These are phyloP conservation scores for Yarrowia keelungensis DNA, from an alignment of 805 yeast genomes.

Conservation along the genomic window DNA sequence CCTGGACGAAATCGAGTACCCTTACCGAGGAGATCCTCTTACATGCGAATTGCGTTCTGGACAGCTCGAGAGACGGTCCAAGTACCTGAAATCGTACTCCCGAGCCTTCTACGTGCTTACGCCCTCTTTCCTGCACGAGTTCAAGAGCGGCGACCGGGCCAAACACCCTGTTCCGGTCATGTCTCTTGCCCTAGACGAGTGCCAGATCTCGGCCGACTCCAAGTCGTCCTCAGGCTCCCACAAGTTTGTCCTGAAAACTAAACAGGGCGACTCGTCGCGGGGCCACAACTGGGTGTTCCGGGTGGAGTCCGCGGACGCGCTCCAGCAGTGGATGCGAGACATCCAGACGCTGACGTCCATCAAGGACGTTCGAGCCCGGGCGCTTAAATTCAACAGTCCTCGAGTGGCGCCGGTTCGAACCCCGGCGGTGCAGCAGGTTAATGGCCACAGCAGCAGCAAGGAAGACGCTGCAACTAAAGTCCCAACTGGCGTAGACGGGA, in stretches of 20 bases:
- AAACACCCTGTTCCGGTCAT: conserved; percentile 82
- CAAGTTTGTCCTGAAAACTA: conserved; percentile 81
- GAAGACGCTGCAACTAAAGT: too few species aligned
- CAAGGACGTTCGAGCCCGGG: conserved; percentile 58
- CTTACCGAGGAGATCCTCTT: conserved; percentile 71
- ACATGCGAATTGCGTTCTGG: conserved; percentile 77
- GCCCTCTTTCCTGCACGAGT: conserved; percentile 86
- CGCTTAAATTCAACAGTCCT: conserved; percentile 36
- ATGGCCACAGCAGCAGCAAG: conserved; percentile 22
- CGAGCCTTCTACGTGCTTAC: conserved; percentile 91
- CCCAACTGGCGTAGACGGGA: too few species aligned
- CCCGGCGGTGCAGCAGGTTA: neutral
- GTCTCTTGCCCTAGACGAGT: conserved; percentile 80
- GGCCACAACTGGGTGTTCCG: conserved; percentile 96
- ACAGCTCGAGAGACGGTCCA: conserved; percentile 84
- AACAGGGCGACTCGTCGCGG: conserved; percentile 67
- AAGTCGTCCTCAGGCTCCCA: conserved; percentile 59
- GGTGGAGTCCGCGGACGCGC: conserved; percentile 77
- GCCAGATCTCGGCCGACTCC: conserved; percentile 81
- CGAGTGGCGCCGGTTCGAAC: conserved; percentile 22
- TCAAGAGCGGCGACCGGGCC: conserved; percentile 80
- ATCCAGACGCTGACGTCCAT: conserved; percentile 70
- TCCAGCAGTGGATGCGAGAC: conserved; percentile 87
- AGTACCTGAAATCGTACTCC: conserved; percentile 88
- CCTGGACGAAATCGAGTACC: conserved; percentile 66